Base-by-base conservation (phyloP, 2,329 filamentous ascomycete species). In the Biscogniauxia sp. region DNA sequence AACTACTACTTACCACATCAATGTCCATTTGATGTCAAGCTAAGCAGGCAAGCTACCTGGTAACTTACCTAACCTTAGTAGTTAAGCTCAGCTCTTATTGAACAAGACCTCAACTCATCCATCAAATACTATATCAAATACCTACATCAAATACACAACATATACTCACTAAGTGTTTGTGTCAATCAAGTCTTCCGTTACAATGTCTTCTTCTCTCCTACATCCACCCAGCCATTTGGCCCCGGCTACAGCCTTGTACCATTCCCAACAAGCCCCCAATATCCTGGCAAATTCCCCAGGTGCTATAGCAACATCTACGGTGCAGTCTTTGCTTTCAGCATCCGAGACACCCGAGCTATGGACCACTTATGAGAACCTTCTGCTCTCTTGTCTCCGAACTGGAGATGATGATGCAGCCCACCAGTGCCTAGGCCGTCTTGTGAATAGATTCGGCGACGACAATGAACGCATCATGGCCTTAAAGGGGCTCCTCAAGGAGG, bases 391-490 rank as follows among this genome's bases (percentile, higher is more conserved):
- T 70, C 84, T 99, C 45, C 89, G 91, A 55, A 93, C 91, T 0
- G 90, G 91, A 57, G 91, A 98, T 75, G 89, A 96, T 69, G 79
- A 86, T 65, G 86, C 91, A 23, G 95, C 95, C 23, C 86, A 87
- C 66, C 75, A 87, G 68, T 91, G 91, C 72, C 82, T 98, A 45
- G 85, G 91, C 70, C 85, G 88, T 63, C 83, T 99, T 53, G 87
- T 87, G 4, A 80, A 84, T 61, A 90, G 95, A 54, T 99, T 99
- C 73, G 93, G 94, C 25, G 80, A 84, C 25, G 82, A 86, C 41
- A 96, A 98, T 76, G 92, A 97, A 77, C 88, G 92, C 66, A 83
- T 98, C 55, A 89, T 94, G 84, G 93, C 90, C 11, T 79, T 98
- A 54, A 84, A 85, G 65, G 95, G 94, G 2, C 77, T 99, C 25